phyloP scores from a whole-genome alignment of 176 grass and related monocot species.

The Panicum miliaceum region DNA sequence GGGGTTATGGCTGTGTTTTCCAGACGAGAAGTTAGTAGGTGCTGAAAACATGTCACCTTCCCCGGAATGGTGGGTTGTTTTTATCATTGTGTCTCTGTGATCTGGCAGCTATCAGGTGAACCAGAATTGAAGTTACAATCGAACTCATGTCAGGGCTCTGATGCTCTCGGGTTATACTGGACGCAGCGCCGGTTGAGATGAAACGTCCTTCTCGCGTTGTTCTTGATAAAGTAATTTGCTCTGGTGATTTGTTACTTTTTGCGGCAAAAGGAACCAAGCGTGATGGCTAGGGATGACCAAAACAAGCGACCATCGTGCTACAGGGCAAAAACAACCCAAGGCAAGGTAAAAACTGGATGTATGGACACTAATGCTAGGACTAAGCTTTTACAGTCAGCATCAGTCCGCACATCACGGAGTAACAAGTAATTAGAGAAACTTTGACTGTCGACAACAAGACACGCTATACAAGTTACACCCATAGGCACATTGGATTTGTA shows the following conservation, averaged over 20 bases:
- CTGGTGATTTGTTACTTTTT: slow-evolving; percentile 8
- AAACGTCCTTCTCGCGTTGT: slow-evolving; percentile 44
- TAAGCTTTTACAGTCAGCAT: neutral
- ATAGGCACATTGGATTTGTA: neutral
- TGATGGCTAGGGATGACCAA: slow-evolving; percentile 25
- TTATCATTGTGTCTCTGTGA: neutral
- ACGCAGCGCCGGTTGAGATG: slow-evolving; percentile 20
- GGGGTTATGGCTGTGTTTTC: neutral
- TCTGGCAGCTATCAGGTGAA: neutral
- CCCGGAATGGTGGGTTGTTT: slow-evolving; percentile 15
- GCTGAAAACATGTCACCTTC: neutral
- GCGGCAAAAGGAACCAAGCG: slow-evolving; percentile 8
- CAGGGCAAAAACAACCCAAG: neutral
- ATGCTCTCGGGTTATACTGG: neutral
- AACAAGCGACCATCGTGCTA: slow-evolving; percentile 17
- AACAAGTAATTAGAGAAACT: neutral
- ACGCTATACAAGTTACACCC: neutral
- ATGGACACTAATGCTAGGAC: neutral
- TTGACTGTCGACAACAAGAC: neutral
- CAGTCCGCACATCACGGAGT: neutral
- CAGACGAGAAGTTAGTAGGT: too few relatives aligned
- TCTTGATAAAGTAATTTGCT: slow-evolving; percentile 23
- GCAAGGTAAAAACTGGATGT: neutral
- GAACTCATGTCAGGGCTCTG: neutral
- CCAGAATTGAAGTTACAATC: neutral